Evolutionary conservation across 768 basidiomycete genomes (phyloP), one percentile per base, ranked within the genome.

Genomic region (Collybiopsis luxurians): DNA sequence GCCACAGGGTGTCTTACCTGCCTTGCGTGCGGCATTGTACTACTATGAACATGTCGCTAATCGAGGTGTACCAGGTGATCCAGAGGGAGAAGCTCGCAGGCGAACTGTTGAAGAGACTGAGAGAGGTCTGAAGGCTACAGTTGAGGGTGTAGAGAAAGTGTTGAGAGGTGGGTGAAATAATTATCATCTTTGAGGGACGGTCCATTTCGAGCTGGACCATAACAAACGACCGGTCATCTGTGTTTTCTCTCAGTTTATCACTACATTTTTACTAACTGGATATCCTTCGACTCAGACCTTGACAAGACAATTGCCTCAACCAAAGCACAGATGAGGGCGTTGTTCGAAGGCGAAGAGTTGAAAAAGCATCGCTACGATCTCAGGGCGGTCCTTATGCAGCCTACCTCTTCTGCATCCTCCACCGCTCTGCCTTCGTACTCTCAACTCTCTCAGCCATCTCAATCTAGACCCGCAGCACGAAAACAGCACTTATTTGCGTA

Each of bases 351-450:
- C 3, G 50, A 51, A 23, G 36, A 51, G 36, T 17, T 51, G 23
- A 51, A 51, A 34, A 39, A 39, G 36, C 21, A 24, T 34, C 34
- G 24, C 34, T 51, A 51, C 6, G 36, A 40, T 23, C 50, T 51
- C 23, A 31, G 50, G 13, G 50, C 50, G 24, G 50, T 51, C 34
- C 50, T 51, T 34, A 51, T 51, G 50, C 50, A 27, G 13, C 50
- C 50, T 50, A 34, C 5, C 31, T 34, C 31, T 34, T 34, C 31
- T 34, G 31, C 6, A 34, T 34, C 31, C 6, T 34, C 31, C 6
- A 34, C 31, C 31, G 10, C 26, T 34, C 28, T 17, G 12, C 46
- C 46, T 4, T 28, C 46, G 15, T 27, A 27, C 28, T 48, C 46
- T 7, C 26, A 48, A 48, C 24, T 48, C 28, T n/a, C 48, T 34